phyloP scores from a whole-genome alignment of 2,329 filamentous ascomycete species.

The Atkinsonella hypoxylon region DNA sequence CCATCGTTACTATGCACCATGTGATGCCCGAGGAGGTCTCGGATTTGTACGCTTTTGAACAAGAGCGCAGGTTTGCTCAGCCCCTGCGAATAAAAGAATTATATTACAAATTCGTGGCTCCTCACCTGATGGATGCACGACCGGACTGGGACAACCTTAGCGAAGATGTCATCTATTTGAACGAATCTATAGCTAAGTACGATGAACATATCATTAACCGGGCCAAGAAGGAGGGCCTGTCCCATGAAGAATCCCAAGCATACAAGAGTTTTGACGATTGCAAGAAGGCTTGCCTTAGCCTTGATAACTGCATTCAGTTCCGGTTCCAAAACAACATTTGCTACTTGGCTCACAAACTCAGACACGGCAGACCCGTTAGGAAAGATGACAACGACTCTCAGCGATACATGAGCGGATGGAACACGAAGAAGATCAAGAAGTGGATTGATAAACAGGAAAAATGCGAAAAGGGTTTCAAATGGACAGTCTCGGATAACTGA shows the following conservation, averaged over 20 bases:
- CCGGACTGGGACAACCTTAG: conserved; percentile 42
- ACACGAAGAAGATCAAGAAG: conserved; percentile 25
- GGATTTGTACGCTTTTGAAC: conserved; percentile 39
- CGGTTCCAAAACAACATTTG: conserved; percentile 28
- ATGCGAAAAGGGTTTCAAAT: conserved; percentile 16
- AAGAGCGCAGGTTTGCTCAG: conserved; percentile 19
- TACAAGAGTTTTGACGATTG: conserved; percentile 31
- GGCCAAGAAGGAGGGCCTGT: conserved; percentile 22
- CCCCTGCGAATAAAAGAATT: conserved; percentile 34
- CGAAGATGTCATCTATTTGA: conserved; percentile 31
- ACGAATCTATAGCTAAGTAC: conserved; percentile 18
- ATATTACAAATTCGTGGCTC: conserved; percentile 32
- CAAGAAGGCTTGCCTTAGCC: conserved; percentile 28
- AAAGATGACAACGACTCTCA: conserved; percentile 17
- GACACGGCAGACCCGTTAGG: conserved; percentile 26
- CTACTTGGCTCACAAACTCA: conserved; percentile 21
- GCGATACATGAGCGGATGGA: conserved; percentile 28
- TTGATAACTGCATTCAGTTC: conserved; percentile 28
- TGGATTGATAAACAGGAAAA: conserved; percentile 27
- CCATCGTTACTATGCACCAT: conserved; percentile 45
- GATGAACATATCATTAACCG: conserved; percentile 19
- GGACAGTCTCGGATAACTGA: neutral
- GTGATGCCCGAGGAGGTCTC: conserved; percentile 37
- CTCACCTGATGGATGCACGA: conserved; percentile 24
- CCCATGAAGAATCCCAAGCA: conserved; percentile 27